phyloP scores from a whole-genome alignment of 345 rosid species.

The Heritiera fomes region DNA sequence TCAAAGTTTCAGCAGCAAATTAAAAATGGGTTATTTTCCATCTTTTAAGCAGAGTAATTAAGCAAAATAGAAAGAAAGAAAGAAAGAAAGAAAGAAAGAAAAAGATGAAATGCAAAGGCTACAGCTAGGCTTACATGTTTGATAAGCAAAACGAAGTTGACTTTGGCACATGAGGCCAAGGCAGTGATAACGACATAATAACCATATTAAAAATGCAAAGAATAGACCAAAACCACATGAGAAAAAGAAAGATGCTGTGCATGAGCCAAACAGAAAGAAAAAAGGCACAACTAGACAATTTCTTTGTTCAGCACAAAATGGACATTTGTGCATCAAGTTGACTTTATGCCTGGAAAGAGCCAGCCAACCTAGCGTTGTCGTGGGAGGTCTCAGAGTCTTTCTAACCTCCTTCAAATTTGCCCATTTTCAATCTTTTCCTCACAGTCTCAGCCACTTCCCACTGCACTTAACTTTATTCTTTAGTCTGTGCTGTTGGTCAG shows the following conservation, averaged over 20 bases:
- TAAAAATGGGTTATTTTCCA: background rate
- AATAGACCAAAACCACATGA: background rate
- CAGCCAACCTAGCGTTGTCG: conserved; percentile 8
- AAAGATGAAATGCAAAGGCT: background rate
- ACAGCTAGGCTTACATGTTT: background rate
- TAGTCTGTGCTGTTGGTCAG: background rate
- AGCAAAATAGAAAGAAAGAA: background rate
- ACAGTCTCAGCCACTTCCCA: conserved; percentile 13
- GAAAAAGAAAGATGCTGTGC: background rate
- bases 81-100: background rate
- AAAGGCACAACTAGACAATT: background rate
- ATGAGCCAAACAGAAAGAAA: background rate
- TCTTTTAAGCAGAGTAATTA: background rate
- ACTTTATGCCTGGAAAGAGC: conserved; percentile 11
- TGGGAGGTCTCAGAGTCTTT: background rate
- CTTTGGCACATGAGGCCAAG: background rate
- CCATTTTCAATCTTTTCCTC: conserved; percentile 5
- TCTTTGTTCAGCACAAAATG: conserved; percentile 10
- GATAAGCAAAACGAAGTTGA: conserved; percentile 11
- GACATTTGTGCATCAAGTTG: conserved; percentile 15
- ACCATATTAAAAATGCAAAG: background rate
- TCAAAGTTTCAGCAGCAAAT: background rate
- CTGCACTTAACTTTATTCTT: conserved; percentile 4
- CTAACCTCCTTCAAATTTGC: background rate
- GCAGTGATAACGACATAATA: background rate